Percentiles rank a stretch among this genome's conserved stretches.
Evolutionary conservation across 257 asterid species (phyloP).

Genomic region (Prunella vulgaris): DNA sequence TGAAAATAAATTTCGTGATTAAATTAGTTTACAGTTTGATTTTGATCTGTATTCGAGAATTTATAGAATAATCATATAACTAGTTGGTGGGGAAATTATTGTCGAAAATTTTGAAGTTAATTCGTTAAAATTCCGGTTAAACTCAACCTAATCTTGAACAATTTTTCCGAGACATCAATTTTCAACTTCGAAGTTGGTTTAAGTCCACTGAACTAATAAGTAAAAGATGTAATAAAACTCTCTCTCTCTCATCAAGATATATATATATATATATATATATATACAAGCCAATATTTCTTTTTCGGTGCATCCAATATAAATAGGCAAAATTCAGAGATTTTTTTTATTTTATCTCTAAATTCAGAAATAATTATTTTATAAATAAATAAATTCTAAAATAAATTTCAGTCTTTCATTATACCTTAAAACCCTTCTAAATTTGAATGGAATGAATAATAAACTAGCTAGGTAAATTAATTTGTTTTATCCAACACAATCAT

Average conservation of each 20-base stretch:
- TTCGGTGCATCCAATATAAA: no score
- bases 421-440: no score
- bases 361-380: no score
- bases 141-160: not conserved
- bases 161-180: not conserved
- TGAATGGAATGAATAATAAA: no score
- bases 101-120: not conserved
- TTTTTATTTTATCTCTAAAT: no score
- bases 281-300: no score
- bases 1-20: no score
- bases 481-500: constrained; percentile 11
- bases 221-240: not conserved
- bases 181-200: constrained; percentile 2
- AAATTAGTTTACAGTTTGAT: no score
- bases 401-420: no score
- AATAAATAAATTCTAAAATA: no score
- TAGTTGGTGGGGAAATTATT: not conserved
- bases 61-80: not conserved
- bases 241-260: not conserved
- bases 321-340: no score
- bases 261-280: no score
- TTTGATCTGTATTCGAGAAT: not conserved
- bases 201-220: constrained; percentile 12
- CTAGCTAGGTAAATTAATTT: not conserved
- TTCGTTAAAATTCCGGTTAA: not conserved